Percentiles rank a stretch among this genome's conserved stretches.
These are phyloP conservation scores for Cetraspora pellucida DNA, from an alignment of 192 early-diverging fungal species.

Conservation along the genomic window DNA sequence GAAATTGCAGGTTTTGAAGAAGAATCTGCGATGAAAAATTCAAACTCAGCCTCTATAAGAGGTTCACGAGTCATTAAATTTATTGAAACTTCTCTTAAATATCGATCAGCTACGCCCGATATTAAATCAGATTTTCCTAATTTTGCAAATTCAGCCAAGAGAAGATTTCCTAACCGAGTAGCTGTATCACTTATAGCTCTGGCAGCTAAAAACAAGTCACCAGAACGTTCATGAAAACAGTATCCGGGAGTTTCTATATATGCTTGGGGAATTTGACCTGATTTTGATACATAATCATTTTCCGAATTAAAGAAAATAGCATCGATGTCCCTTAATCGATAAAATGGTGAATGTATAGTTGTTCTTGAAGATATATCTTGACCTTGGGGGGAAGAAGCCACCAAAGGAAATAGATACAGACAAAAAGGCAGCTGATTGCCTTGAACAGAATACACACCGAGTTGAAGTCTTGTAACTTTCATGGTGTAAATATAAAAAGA, in stretches of 20 bases:
- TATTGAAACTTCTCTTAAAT: slow-evolving; percentile 32
- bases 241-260: slow-evolving; percentile 34
- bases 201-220: slow-evolving; percentile 40
- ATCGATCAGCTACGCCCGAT: slow-evolving; percentile 32
- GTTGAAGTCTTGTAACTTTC: slow-evolving; percentile 30
- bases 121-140: slow-evolving; percentile 30
- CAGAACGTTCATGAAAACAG: slow-evolving; percentile 36
- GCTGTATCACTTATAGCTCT: slow-evolving; percentile 36
- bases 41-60: slow-evolving; percentile 7
- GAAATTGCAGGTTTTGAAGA: slow-evolving; percentile 35
- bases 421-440: slow-evolving; percentile 35
- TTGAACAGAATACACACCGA: slow-evolving; percentile 27
- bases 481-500: slow-evolving; percentile 25
- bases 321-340: slow-evolving; percentile 34
- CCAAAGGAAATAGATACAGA: slow-evolving; percentile 34
- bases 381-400: not conserved
- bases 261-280: slow-evolving; percentile 29
- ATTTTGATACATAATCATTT: slow-evolving; percentile 12
- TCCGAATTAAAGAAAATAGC: slow-evolving; percentile 32
- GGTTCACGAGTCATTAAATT: not conserved
- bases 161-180: slow-evolving; percentile 30
- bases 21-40: slow-evolving; percentile 11
- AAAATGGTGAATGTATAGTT: slow-evolving; percentile 22
- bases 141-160: slow-evolving; percentile 42
- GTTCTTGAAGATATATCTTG: slow-evolving; percentile 16